A percentile compares a stretch with the other conserved stretches of the same genome.
Evolutionary conservation across 768 basidiomycete genomes (phyloP).

Genomic region (Pleurotus tuoliensis): DNA sequence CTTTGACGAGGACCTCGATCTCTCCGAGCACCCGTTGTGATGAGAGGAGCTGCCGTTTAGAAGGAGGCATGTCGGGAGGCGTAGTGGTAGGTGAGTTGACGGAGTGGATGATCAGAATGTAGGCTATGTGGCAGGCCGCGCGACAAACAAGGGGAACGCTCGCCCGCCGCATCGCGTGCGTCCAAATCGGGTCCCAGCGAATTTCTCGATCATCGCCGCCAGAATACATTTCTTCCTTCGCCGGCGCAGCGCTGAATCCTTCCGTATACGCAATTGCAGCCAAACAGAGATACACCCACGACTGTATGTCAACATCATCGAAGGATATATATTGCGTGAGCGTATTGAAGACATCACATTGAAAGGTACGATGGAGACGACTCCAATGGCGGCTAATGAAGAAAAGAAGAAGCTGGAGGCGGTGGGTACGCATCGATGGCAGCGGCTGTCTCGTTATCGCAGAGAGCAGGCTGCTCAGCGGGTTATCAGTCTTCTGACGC

Average conservation of each 20-base stretch:
- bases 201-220: slow-evolving; percentile 8
- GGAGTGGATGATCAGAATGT: slow-evolving; percentile 45
- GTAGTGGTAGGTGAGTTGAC: slow-evolving; percentile 20
- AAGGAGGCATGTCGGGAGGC: neutral
- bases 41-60: slow-evolving; percentile 28
- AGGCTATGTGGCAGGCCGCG: slow-evolving; percentile 71
- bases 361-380: slow-evolving; percentile 53
- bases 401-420: slow-evolving; percentile 80
- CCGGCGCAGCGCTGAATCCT: slow-evolving; percentile 13
- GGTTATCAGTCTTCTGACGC: slow-evolving; percentile 52
- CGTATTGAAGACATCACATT: slow-evolving; percentile 48
- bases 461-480: slow-evolving; percentile 51
- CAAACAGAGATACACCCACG: slow-evolving; percentile 82
- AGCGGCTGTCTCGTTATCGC: slow-evolving; percentile 36
- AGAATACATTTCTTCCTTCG: neutral
- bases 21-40: slow-evolving; percentile 61
- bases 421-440: slow-evolving; percentile 34
- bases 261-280: slow-evolving; percentile 65
- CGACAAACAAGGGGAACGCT: slow-evolving; percentile 69
- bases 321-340: slow-evolving; percentile 60
- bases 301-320: slow-evolving; percentile 65
- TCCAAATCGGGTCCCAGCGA: slow-evolving; percentile 86
- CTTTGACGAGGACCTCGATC: slow-evolving; percentile 75
- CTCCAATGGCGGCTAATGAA: slow-evolving; percentile 78
- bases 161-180: slow-evolving; percentile 71